These are phyloP conservation scores for Phytophthora lateralis DNA, from an alignment of 352 stramenopile genomes.

Conservation along the genomic window DNA sequence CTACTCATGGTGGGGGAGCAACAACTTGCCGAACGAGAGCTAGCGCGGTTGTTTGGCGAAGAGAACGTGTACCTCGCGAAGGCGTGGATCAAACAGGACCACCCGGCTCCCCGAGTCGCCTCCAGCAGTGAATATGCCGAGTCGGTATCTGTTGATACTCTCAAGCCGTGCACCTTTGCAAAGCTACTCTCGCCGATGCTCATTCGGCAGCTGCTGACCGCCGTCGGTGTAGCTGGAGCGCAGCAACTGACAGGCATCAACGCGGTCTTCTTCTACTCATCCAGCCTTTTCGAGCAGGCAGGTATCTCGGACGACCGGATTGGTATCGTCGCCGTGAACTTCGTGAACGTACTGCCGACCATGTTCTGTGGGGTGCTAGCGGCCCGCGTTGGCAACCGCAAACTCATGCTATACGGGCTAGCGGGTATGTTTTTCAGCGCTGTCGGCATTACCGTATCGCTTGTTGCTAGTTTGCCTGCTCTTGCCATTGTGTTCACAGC, in stretches of 20 bases:
- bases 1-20: slow-evolving; percentile 30
- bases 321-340: slow-evolving; percentile 51
- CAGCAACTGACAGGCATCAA: slow-evolving; percentile 62
- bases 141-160: slow-evolving; percentile 9
- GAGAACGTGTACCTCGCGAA: slow-evolving; percentile 29
- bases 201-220: slow-evolving; percentile 40
- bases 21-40: slow-evolving; percentile 20
- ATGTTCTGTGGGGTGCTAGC: slow-evolving; percentile 21
- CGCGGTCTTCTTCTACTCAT: slow-evolving; percentile 63
- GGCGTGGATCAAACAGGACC: slow-evolving; percentile 19
- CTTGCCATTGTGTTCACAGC: slow-evolving; percentile 52
- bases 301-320: slow-evolving; percentile 50
- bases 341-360: slow-evolving; percentile 45
- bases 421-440: slow-evolving; percentile 23
- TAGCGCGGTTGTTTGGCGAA: slow-evolving; percentile 33
- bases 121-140: not conserved
- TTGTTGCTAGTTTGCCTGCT: slow-evolving; percentile 22
- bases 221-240: slow-evolving; percentile 30
- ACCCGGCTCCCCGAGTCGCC: not conserved
- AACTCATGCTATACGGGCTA: slow-evolving; percentile 17
- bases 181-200: slow-evolving; percentile 23
- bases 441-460: slow-evolving; percentile 42
- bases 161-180: not conserved
- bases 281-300: slow-evolving; percentile 46
- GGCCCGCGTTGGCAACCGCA: slow-evolving; percentile 9